Evolutionary conservation across 2,329 filamentous ascomycete species (phyloP).

Genomic region (Cadophora malorum): DNA sequence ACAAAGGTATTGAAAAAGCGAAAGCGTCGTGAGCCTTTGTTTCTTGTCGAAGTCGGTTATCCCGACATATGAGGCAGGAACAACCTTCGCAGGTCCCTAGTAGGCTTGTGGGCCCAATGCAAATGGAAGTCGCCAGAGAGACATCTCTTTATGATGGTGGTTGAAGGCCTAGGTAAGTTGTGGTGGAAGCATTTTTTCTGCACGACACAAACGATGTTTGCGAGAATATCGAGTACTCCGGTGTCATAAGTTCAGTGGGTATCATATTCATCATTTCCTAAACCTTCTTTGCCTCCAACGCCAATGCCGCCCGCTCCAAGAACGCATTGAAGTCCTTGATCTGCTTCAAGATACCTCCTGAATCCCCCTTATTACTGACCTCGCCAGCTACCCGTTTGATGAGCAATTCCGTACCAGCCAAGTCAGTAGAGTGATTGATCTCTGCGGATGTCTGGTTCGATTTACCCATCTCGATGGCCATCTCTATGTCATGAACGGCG

Average conservation of each 20-base stretch:
- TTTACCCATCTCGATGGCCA: conserved; percentile 58
- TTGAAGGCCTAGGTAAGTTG: neutral
- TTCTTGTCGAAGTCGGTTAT: neutral
- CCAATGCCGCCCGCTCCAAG: conserved; percentile 64
- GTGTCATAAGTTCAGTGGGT: conserved; percentile 22
- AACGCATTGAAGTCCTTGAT: conserved; percentile 68
- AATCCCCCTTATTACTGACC: conserved; percentile 55
- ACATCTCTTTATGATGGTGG: neutral
- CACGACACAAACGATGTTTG: neutral
- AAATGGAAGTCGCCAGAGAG: neutral
- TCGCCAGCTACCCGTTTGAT: conserved; percentile 61
- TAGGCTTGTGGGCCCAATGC: neutral
- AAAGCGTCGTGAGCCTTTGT: neutral
- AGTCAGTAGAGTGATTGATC: conserved; percentile 54
- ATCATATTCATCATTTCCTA: conserved; percentile 28
- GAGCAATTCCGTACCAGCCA: conserved; percentile 63
- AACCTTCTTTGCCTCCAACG: conserved; percentile 53
- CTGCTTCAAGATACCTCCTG: conserved; percentile 61
- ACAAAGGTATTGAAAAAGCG: neutral
- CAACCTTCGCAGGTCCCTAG: neutral
- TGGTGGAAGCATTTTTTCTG: neutral
- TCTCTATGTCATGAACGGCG: conserved; percentile 66
- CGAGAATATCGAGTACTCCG: neutral
- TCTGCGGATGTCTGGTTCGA: conserved; percentile 56
- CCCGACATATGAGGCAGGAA: neutral